These are phyloP conservation scores for Handroanthus guayacan DNA, from an alignment of 257 asterid species.

Conservation along the genomic window DNA sequence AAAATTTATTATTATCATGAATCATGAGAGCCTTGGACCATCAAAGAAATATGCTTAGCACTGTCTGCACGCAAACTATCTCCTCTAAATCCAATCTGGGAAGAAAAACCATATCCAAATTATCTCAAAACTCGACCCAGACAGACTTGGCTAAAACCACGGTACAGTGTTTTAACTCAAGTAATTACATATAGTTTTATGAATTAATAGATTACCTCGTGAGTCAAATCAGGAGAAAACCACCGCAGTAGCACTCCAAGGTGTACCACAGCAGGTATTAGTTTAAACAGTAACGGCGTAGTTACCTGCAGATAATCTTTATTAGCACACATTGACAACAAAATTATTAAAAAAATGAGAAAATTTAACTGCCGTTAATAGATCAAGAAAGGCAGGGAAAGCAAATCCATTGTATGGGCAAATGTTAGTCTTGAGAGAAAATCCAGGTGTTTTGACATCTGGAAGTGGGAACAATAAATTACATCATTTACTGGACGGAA, in stretches of 20 bases:
- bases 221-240: slow-evolving; percentile 67
- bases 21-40: slow-evolving; percentile 71
- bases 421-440: background rate
- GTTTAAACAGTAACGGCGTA: slow-evolving; percentile 80
- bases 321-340: slow-evolving; percentile 36
- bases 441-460: background rate
- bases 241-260: slow-evolving; percentile 80
- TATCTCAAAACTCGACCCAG: slow-evolving; percentile 49
- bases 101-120: slow-evolving; percentile 52
- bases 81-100: slow-evolving; percentile 80
- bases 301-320: slow-evolving; percentile 63
- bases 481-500: background rate
- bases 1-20: slow-evolving; percentile 54
- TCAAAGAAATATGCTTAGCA: slow-evolving; percentile 68
- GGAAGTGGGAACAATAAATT: background rate
- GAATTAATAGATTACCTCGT: slow-evolving; percentile 55
- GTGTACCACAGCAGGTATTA: slow-evolving; percentile 80
- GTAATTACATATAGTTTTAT: background rate
- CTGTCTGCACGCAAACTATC: slow-evolving; percentile 71
- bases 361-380: background rate
- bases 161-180: slow-evolving; percentile 26
- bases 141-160: slow-evolving; percentile 39
- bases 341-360: background rate
- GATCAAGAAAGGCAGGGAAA: background rate
- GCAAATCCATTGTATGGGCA: background rate